These are phyloP conservation scores for Solanum ossicruentum DNA, from an alignment of 257 asterid species.

Conservation along the genomic window DNA sequence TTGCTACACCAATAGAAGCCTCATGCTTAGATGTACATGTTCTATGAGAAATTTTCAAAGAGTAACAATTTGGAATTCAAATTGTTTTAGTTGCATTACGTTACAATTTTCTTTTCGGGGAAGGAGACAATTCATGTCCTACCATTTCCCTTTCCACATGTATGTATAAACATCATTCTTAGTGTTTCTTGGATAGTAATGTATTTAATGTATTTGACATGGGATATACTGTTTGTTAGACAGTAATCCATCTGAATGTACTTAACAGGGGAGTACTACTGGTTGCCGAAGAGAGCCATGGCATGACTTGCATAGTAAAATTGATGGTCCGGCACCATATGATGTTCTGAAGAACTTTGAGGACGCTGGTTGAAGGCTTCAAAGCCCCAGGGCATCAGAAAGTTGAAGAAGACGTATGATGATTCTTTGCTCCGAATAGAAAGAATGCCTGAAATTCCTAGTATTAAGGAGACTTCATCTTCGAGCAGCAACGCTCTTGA, in stretches of 20 bases:
- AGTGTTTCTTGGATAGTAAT: not conserved
- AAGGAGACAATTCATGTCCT: not conserved
- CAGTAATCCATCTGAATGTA: not conserved
- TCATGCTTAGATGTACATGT: not conserved
- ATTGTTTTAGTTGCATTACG: not conserved
- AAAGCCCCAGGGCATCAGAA: slow-evolving; percentile 77
- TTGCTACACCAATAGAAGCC: not conserved
- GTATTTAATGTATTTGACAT: slow-evolving; percentile 14
- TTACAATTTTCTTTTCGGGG: not conserved
- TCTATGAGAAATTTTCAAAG: not conserved
- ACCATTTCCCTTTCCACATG: not conserved
- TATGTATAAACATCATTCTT: not conserved
- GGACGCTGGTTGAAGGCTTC: slow-evolving; percentile 85
- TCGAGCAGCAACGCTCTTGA: slow-evolving; percentile 52
- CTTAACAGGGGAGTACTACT: slow-evolving; percentile 46
- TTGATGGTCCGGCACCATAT: slow-evolving; percentile 97
- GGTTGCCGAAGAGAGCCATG: slow-evolving; percentile 99
- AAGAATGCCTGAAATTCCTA: slow-evolving; percentile 85
- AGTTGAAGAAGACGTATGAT: slow-evolving; percentile 60
- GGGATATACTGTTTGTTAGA: slow-evolving; percentile 22
- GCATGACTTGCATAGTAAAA: slow-evolving; percentile 94
- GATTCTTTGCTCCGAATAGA: slow-evolving; percentile 88
- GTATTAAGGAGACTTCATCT: slow-evolving; percentile 60
- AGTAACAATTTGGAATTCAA: not conserved
- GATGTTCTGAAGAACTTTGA: slow-evolving; percentile 85